phyloP scores from a whole-genome alignment of 306 rosid genomes.

The Lithocarpus polystachyus region DNA sequence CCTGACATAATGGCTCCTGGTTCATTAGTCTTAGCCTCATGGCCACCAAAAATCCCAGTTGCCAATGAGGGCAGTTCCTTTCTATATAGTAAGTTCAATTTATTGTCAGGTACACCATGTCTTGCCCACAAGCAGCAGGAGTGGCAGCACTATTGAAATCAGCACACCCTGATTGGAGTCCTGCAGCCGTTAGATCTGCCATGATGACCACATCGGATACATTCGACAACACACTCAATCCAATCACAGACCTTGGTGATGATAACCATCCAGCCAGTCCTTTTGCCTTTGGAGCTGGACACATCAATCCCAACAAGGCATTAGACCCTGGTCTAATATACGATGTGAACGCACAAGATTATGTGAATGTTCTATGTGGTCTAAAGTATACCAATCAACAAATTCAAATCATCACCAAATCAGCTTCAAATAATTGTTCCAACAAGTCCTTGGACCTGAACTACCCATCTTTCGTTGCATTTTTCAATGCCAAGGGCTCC shows the following conservation, averaged over 20 bases:
- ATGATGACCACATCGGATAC: slow-evolving; percentile 69
- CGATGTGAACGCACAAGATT: slow-evolving; percentile 45
- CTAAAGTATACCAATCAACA: slow-evolving; percentile 43
- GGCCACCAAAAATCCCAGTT: slow-evolving; percentile 45
- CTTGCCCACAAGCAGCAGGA: slow-evolving; percentile 73
- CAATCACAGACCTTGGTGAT: slow-evolving; percentile 47
- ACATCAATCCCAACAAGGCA: slow-evolving; percentile 64
- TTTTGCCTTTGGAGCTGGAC: slow-evolving; percentile 72
- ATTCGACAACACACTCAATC: slow-evolving; percentile 34
- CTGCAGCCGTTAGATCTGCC: slow-evolving; percentile 68
- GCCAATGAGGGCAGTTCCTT: not conserved
- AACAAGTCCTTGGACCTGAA: slow-evolving; percentile 52
- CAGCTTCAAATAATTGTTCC: slow-evolving; percentile 36
- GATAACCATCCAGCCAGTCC: slow-evolving; percentile 39
- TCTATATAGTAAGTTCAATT: slow-evolving; percentile 33
- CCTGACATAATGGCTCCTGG: slow-evolving; percentile 84
- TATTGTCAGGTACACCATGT: slow-evolving; percentile 69
- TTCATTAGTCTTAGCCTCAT: slow-evolving; percentile 62
- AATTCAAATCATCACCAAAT: slow-evolving; percentile 43
- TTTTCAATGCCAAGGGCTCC: slow-evolving; percentile 17
- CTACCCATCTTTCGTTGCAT: slow-evolving; percentile 72
- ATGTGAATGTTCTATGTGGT: slow-evolving; percentile 65
- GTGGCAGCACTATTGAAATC: slow-evolving; percentile 56
- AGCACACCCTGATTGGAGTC: slow-evolving; percentile 59
- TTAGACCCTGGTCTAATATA: slow-evolving; percentile 73